Conservation (phyloP, 192 early-diverging fungal species). For the Geosiphon pyriformis region DNA sequence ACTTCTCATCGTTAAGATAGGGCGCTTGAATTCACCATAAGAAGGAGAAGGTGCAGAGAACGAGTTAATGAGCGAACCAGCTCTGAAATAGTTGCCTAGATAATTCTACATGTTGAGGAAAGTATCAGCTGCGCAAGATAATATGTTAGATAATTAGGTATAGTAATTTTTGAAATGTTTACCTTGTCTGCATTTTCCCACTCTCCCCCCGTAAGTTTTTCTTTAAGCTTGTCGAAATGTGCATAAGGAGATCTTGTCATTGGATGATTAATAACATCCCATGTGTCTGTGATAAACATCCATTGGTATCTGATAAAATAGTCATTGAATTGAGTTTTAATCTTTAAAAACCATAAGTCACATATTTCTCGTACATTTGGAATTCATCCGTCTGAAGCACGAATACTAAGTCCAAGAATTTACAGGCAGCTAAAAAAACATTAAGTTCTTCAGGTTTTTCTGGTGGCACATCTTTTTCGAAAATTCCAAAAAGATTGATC, state of each 20-base stretch:
- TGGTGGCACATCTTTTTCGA: slow-evolving; percentile 37
- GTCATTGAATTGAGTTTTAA: too few relatives aligned
- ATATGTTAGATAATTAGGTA: too few relatives aligned
- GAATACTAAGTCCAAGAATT: slow-evolving; percentile 80
- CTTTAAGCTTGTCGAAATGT: slow-evolving; percentile 61
- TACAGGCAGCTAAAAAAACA: slow-evolving; percentile 78
- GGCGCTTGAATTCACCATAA: slow-evolving; percentile 50
- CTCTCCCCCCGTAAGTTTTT: slow-evolving; percentile 44
- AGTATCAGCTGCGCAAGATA: too few relatives aligned
- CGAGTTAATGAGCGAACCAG: background rate
- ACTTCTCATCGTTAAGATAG: slow-evolving; percentile 66
- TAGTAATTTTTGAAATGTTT: background rate
- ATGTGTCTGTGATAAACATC: slow-evolving; percentile 88
- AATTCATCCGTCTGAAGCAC: slow-evolving; percentile 78
- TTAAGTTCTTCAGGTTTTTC: slow-evolving; percentile 60
- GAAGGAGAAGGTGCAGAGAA: background rate
- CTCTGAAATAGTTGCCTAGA: background rate
- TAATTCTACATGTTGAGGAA: background rate
- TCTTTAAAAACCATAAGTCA: too few relatives aligned
- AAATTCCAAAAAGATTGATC: slow-evolving; percentile 64
- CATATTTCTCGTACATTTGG: slow-evolving; percentile 75
- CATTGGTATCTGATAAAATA: slow-evolving; percentile 88
- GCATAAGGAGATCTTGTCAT: slow-evolving; percentile 49
- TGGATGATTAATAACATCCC: slow-evolving; percentile 53
- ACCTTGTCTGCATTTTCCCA: background rate